Base-by-base conservation (phyloP, 1,284 basidiomycete genomes). In the Pyrrhoderma noxium region DNA sequence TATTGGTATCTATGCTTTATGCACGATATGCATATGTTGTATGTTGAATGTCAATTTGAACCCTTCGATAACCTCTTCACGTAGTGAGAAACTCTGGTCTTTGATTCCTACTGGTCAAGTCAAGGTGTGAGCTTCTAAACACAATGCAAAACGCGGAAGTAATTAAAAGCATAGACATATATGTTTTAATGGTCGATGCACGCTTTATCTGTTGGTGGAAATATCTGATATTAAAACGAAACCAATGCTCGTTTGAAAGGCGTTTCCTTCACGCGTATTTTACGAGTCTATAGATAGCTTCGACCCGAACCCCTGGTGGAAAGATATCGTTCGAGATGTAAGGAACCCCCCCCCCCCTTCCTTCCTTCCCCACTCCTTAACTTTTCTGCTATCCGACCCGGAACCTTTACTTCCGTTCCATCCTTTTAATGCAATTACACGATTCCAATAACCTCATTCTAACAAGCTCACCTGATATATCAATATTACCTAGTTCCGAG, bases 281-380 rank as follows among this genome's bases (percentile, higher is more conserved):
- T 70, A 64, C 53, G 60, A 60, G 25, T 62, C 58, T 11, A 59
- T 59, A n/a, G 57, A 57, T 25, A 53, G 60, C 34, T 58, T 62
- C 22, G 57, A 55, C n/a, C 63, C 67, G 5, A 59, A 61, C 9
- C 57, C 74, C 9, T 80, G 77, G 78, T 82, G 74, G 68, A 66
- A 67, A 55, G 67, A 72, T 43, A 61, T 82, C 0, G 74, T 73
- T 44, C 72, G 65, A 49, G 71, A 73, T 51, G 80, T 80, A 59
- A 63, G 72, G 65, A 8, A 3, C 18, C 18, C 23, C 25, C 18
- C 46, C 27, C 14, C 22, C 19, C 8, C 48, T 11, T 37, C 35
- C 35, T 11, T 37, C 35, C 35, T 9, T 37, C 35, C 35, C 16
- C n/a, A n/a, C n/a, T n/a, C n/a, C n/a, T n/a, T n/a, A n/a, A n/a